These are phyloP conservation scores for Eutrema japonicum DNA, from an alignment of 345 rosid species.

Conservation along the genomic window DNA sequence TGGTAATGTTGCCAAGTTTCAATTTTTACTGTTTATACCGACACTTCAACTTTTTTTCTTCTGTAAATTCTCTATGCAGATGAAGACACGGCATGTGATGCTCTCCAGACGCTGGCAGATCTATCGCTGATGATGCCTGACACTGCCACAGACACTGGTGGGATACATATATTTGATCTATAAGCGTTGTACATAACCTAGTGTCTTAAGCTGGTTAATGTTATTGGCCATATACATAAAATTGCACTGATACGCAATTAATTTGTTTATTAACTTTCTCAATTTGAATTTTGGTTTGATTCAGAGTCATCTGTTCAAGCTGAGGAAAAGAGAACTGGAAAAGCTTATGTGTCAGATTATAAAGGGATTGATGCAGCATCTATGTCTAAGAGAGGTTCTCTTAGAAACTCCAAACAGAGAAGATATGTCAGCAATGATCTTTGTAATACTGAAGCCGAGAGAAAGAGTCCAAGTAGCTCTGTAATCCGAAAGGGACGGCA, in stretches of 20 bases:
- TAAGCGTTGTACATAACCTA: conserved; percentile 10
- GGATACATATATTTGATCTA: conserved; percentile 39
- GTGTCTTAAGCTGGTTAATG: conserved; percentile 27
- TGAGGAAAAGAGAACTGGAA: conserved; percentile 54
- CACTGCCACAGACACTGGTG: conserved; percentile 67
- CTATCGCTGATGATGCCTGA: conserved; percentile 78
- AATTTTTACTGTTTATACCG: not conserved
- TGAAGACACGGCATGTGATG: conserved; percentile 70
- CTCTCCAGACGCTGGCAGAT: conserved; percentile 78
- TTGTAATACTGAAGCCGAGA: conserved; percentile 53
- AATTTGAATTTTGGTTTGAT: conserved; percentile 34
- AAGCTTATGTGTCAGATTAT: conserved; percentile 49
- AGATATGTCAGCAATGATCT: conserved; percentile 43
- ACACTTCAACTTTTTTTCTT: conserved; percentile 20
- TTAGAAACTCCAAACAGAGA: conserved; percentile 50
- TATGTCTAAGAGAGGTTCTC: conserved; percentile 49
- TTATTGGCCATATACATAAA: conserved; percentile 1
- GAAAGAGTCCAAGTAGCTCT: conserved; percentile 45
- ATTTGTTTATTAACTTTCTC: conserved; percentile 7
- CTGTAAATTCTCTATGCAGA: conserved; percentile 46
- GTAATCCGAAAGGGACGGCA: conserved; percentile 62
- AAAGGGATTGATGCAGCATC: conserved; percentile 52
- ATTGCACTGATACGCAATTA: not conserved
- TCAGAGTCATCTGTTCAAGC: conserved; percentile 63
- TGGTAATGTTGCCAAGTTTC: conserved; percentile 24